These are phyloP conservation scores for Cyberlindnera maclurae DNA, from an alignment of 805 yeast species.

Conservation along the genomic window DNA sequence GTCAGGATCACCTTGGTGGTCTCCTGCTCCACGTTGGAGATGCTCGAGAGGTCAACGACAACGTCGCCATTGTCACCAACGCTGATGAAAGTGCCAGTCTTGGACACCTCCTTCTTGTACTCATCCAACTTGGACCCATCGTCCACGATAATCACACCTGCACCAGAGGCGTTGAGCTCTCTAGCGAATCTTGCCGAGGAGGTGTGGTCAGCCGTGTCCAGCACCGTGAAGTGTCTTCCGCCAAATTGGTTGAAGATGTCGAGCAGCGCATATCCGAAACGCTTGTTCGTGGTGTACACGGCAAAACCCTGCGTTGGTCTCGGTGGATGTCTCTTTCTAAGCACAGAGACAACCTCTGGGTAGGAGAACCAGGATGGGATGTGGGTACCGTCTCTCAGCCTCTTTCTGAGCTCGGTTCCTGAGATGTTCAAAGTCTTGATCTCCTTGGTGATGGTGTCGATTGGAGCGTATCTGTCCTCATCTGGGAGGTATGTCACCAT, in stretches of 20 bases:
- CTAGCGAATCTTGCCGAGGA: conserved; percentile 55
- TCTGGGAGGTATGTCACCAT: conserved; percentile 96
- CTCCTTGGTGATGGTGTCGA: conserved; percentile 78
- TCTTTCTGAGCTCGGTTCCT: conserved; percentile 89
- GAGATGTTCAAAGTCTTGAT: conserved; percentile 84
- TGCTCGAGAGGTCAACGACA: conserved; percentile 44
- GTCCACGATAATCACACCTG: conserved; percentile 72
- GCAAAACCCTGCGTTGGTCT: conserved; percentile 86
- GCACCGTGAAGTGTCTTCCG: conserved; percentile 64
- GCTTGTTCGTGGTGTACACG: conserved; percentile 55
- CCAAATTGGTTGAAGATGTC: conserved; percentile 85
- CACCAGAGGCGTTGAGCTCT: conserved; percentile 81
- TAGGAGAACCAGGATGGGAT: conserved; percentile 97
- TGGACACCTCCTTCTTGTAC: conserved; percentile 31
- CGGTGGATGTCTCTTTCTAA: conserved; percentile 91
- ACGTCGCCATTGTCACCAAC: conserved; percentile 45
- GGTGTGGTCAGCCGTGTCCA: conserved; percentile 29
- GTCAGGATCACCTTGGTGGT: conserved; percentile 50
- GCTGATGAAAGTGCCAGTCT: conserved; percentile 39
- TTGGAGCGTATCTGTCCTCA: conserved; percentile 90
- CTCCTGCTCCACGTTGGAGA: conserved; percentile 65
- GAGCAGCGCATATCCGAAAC: conserved; percentile 74
- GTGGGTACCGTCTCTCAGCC: conserved; percentile 76
- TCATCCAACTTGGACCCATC: conserved; percentile 4
- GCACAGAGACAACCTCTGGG: conserved; percentile 88